Evolutionary conservation across 2,329 filamentous ascomycete species (phyloP).

Genomic region (Sphaerulina populicola): DNA sequence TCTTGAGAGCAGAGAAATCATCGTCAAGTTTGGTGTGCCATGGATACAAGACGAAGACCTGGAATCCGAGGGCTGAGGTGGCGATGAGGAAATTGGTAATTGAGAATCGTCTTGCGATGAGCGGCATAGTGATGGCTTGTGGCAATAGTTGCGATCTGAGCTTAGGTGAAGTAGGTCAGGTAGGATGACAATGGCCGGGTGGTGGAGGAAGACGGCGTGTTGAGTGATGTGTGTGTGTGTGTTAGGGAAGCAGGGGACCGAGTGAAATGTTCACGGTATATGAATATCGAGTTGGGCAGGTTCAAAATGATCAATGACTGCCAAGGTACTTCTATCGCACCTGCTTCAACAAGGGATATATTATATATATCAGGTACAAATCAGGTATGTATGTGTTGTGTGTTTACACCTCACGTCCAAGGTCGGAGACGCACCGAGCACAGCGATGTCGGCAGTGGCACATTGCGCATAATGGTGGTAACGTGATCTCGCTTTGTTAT

Average conservation of each 20-base stretch:
- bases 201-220: neutral
- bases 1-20: conserved; percentile 20
- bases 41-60: conserved; percentile 24
- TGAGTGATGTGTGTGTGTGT: neutral
- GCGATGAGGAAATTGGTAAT: conserved; percentile 24
- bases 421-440: neutral
- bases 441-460: neutral
- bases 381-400: too few species aligned
- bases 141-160: neutral
- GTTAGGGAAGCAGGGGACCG: too few species aligned
- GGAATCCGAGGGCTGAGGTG: conserved; percentile 21
- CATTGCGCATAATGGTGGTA: neutral
- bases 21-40: conserved; percentile 25
- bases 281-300: too few species aligned
- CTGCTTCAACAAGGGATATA: neutral
- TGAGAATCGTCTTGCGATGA: conserved; percentile 20
- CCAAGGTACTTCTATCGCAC: too few species aligned
- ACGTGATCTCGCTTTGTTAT: neutral
- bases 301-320: too few species aligned
- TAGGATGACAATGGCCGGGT: neutral
- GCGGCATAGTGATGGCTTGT: conserved; percentile 13
- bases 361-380: neutral
- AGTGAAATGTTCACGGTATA: too few species aligned
- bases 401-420: neutral
- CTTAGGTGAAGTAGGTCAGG: neutral